phyloP scores from a whole-genome alignment of 1,284 basidiomycete species.

The Pseudozyma sp. region DNA sequence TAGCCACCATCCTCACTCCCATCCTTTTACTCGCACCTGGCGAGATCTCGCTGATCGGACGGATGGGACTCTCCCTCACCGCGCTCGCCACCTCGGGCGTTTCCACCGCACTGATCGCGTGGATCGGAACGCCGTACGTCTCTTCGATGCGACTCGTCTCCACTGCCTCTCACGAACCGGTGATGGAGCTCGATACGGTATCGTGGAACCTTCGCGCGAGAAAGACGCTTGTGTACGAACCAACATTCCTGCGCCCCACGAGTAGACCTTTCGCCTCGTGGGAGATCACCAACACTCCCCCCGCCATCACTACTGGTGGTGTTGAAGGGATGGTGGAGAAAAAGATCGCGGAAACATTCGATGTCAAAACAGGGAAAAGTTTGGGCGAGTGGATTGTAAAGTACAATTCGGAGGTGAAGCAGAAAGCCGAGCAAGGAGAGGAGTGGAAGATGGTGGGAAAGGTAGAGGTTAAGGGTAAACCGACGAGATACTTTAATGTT shows the following conservation, averaged over 20 bases:
- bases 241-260: slow-evolving; percentile 78
- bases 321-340: neutral
- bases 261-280: slow-evolving; percentile 82
- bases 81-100: slow-evolving; percentile 79
- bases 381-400: slow-evolving; percentile 81
- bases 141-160: slow-evolving; percentile 68
- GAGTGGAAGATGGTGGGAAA: slow-evolving; percentile 61
- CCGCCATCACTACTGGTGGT: slow-evolving; percentile 17
- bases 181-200: slow-evolving; percentile 74
- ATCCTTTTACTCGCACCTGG: slow-evolving; percentile 84
- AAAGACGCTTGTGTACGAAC: slow-evolving; percentile 79
- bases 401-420: slow-evolving; percentile 75
- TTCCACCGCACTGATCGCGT: slow-evolving; percentile 80
- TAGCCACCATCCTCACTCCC: slow-evolving; percentile 79
- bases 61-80: slow-evolving; percentile 77
- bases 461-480: slow-evolving; percentile 46
- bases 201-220: slow-evolving; percentile 76
- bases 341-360: slow-evolving; percentile 60
- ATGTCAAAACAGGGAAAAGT: slow-evolving; percentile 73
- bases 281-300: slow-evolving; percentile 54
- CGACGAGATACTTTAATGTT: slow-evolving; percentile 80
- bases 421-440: slow-evolving; percentile 71
- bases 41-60: slow-evolving; percentile 77
- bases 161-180: neutral
- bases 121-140: slow-evolving; percentile 76